Percentiles rank a stretch among this genome's conserved stretches.
Conservation (phyloP, 768 basidiomycete genomes). For the Solioccasus polychromus region DNA sequence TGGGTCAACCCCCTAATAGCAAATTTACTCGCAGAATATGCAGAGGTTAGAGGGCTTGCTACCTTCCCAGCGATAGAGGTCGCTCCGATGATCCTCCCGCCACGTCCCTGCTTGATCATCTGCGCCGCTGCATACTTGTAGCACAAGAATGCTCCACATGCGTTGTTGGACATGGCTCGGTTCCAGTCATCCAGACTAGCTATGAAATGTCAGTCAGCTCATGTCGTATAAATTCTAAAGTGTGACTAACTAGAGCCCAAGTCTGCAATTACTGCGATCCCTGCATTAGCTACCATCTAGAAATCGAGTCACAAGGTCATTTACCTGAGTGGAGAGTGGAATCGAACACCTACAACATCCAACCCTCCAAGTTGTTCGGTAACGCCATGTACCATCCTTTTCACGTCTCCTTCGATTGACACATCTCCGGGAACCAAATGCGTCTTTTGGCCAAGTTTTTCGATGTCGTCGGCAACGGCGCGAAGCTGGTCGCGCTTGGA, state of each 20-base stretch:
- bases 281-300: conserved; percentile 31
- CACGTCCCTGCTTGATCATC: conserved; percentile 53
- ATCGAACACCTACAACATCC: background rate
- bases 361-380: background rate
- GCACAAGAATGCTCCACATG: conserved; percentile 56
- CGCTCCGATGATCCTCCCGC: conserved; percentile 54
- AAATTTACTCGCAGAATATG: conserved; percentile 40
- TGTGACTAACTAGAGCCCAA: conserved; percentile 7
- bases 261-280: background rate
- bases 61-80: conserved; percentile 13
- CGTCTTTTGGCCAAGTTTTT: background rate
- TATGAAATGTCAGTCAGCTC: conserved; percentile 5
- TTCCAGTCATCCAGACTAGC: conserved; percentile 41
- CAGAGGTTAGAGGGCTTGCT: conserved; percentile 1
- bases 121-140: conserved; percentile 62
- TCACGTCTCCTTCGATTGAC: background rate
- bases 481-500: background rate
- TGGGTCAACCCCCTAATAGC: conserved; percentile 43
- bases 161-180: conserved; percentile 46
- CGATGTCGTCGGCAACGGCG: background rate
- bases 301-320: no score
- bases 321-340: no score
- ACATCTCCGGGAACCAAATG: background rate
- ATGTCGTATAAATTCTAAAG: background rate
- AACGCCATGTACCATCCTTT: background rate